Evolutionary conservation across 2,329 filamentous ascomycete genomes (phyloP), one percentile per base, ranked within the genome.

Genomic region (Clonostachys solani): DNA sequence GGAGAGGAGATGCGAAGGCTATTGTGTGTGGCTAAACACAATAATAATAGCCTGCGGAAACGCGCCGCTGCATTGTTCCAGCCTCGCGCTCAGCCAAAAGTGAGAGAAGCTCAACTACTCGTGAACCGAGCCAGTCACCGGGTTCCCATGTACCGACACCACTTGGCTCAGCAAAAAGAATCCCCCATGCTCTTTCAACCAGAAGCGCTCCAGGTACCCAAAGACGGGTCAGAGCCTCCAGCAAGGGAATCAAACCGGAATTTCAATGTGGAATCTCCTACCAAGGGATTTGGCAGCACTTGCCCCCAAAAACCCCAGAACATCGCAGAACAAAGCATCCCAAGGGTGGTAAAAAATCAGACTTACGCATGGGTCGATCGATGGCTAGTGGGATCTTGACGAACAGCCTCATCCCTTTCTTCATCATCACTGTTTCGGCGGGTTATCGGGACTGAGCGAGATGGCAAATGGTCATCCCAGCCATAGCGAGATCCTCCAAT

Each of bases 381-480:
- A 60, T 88, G 86, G 57, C 84, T 84, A 35, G 84, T 83, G n/a
- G 81, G 76, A 56, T 86, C 78, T 63, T 86, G 77, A 53, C 83
- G 75, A 59, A 87, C 80, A 52, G 85, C 81, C 56, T 86, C 83
- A 60, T 91, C 87, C 60, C 92, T 91, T 59, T 95, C 89, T 56
- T 92, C 88, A 55, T 92, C 87, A 62, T 96, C 88, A 46, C 92
- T 97, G 63, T 95, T 95, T 54, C 92, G 87, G 54, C 92, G 82
- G 51, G 92, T 94, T 33, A 81, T 84, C 42, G 92, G 91, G 44
- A 95, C 85, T 23, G 92, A 96, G 56, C 90, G 87, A 12, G 90
- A 92, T 15, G 89, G 87, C 43, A 89, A 71, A 50, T 85, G 81
- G 56, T 86, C 40, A 23, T 49, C 47, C 44, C 44, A 49, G 36